These are phyloP conservation scores for Penicillium malachiteum DNA, from an alignment of 495 filamentous ascomycete genomes.

Conservation along the genomic window DNA sequence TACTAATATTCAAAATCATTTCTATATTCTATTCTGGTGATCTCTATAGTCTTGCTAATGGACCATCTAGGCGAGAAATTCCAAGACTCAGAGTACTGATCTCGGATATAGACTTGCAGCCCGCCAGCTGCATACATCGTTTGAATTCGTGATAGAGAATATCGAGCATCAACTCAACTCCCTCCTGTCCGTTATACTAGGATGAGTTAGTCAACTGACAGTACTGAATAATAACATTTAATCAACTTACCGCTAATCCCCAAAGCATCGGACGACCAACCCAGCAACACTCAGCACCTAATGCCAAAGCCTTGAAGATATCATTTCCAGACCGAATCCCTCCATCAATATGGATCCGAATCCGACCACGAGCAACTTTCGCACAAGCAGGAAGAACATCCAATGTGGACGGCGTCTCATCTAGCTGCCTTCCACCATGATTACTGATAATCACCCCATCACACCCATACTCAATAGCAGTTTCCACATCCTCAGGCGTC, in stretches of 20 bases:
- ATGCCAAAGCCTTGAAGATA: conserved; percentile 66
- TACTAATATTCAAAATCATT: background rate
- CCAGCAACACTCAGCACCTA: conserved; percentile 64
- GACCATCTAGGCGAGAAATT: conserved; percentile 38
- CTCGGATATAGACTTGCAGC: conserved; percentile 46
- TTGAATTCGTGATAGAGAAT: conserved; percentile 51
- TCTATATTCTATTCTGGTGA: background rate
- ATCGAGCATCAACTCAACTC: conserved; percentile 38
- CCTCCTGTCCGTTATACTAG: conserved; percentile 40
- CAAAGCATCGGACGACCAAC: conserved; percentile 64
- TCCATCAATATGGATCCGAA: conserved; percentile 68
- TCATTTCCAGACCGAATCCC: conserved; percentile 64
- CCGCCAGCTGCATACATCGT: conserved; percentile 51
- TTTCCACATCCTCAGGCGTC: conserved; percentile 53
- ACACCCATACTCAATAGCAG: conserved; percentile 51
- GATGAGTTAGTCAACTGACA: background rate
- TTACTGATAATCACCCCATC: conserved; percentile 65
- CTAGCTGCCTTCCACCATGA: conserved; percentile 68
- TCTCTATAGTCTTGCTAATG: conserved; percentile 38
- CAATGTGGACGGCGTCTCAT: conserved; percentile 62
- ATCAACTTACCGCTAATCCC: conserved; percentile 30
- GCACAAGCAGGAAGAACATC: conserved; percentile 65
- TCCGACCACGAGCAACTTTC: conserved; percentile 52
- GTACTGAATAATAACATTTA: background rate
- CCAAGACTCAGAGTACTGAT: conserved; percentile 40